Base-by-base conservation (phyloP, 1,284 basidiomycete species). In the Phylloboletellus chloephorus region DNA sequence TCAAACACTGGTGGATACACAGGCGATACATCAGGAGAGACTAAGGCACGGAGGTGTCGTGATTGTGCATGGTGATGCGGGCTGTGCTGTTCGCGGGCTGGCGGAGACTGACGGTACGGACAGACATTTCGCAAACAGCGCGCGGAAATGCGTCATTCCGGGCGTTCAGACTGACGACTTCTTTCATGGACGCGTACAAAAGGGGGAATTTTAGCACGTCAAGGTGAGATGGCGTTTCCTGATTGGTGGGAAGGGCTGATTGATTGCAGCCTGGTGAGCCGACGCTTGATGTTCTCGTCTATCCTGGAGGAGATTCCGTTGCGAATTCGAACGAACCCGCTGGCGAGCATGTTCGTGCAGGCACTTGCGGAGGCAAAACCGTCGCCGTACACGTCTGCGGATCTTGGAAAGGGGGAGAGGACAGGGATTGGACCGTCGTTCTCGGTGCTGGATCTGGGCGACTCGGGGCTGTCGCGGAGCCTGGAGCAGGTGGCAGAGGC, bases 281-380 rank as follows among this genome's bases (percentile, higher is more conserved):
- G 92, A 68, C 81, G 83, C 49, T 71, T 98, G 48, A 96, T 90
- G 22, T 92, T 95, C 60, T 84, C 89, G 37, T 84, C 82, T 45
- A 86, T 98, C 57, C 75, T 99, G 26, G 82, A 88, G 58, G 87
- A 97, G 67, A 77, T 98, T 39, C 92, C 95, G 31, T 69, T 98
- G 52, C 82, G 81, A 65, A 77, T 97, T 60, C 86, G 90, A 52
- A 90, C 88, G 50, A 92, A 94, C 47, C 71, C 91, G 7, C 75
- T 98, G 31, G 69, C 96, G 53, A 79, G 78, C 58, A 84, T 92
- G 20, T 96, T 96, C 73, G 69, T 98, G 54, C 73, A 81, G 45
- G 80, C 76, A 38, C 68, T 97, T 37, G 72, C 76, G 15, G 71
- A 71, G 49, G 56, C 68, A 11, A 58, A 63, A 19, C 42, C 52